These are phyloP conservation scores for Stagonosporopsis vannaccii DNA, from an alignment of 2,329 filamentous ascomycete genomes.

Conservation along the genomic window DNA sequence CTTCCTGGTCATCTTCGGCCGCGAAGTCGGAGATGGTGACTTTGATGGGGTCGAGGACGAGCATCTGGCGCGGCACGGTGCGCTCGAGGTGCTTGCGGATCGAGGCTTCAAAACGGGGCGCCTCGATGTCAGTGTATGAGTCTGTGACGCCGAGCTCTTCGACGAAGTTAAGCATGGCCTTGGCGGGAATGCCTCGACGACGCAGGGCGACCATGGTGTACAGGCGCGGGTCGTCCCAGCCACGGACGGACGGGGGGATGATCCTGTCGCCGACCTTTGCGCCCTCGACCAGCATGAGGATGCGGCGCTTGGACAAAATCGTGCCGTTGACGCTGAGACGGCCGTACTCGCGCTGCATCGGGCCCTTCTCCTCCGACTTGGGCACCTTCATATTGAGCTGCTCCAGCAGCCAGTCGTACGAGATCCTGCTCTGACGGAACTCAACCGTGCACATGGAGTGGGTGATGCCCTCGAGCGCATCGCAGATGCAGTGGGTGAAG, in stretches of 20 bases:
- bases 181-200: conserved; percentile 84
- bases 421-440: conserved; percentile 82
- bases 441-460: conserved; percentile 94
- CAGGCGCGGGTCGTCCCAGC: conserved; percentile 90
- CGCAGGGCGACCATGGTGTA: conserved; percentile 87
- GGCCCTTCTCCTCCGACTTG: conserved; percentile 58
- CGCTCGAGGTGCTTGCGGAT: conserved; percentile 87
- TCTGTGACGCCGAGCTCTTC: conserved; percentile 93
- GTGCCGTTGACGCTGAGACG: conserved; percentile 83
- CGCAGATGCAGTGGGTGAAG: conserved; percentile 88
- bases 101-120: conserved; percentile 81
- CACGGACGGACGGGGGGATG: conserved; percentile 69
- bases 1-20: conserved; percentile 71
- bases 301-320: conserved; percentile 84
- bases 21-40: conserved; percentile 81
- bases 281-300: conserved; percentile 80
- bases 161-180: conserved; percentile 87
- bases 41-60: conserved; percentile 84
- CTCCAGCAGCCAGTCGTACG: conserved; percentile 91
- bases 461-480: conserved; percentile 90
- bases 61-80: conserved; percentile 86
- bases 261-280: conserved; percentile 50
- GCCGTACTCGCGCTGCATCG: conserved; percentile 89
- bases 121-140: conserved; percentile 78
- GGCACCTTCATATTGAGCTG: conserved; percentile 81